Conservation (phyloP, 306 rosid genomes). For the Quercus gilva region DNA sequence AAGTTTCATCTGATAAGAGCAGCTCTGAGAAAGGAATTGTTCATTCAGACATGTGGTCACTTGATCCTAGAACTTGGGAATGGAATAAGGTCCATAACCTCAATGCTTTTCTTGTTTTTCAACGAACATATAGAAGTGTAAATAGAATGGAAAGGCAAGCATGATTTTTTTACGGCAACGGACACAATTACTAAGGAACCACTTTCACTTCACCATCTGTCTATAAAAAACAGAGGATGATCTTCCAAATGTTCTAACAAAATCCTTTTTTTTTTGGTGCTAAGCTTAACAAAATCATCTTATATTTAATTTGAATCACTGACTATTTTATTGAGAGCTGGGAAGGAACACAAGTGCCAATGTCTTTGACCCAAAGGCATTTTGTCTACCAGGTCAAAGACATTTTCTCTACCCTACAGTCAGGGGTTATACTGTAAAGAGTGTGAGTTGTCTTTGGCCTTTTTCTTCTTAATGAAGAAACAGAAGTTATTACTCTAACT, state of each 20-base stretch:
- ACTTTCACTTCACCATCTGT: background rate
- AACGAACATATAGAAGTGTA: background rate
- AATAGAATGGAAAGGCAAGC: background rate
- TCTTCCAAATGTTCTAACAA: background rate
- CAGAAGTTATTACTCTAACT: background rate
- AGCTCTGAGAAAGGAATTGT: slow-evolving; percentile 82
- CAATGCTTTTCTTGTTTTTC: background rate
- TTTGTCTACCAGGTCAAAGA: no score
- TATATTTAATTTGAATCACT: background rate
- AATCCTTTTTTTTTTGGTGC: background rate
- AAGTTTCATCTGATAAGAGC: slow-evolving; percentile 75
- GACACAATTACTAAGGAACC: background rate
- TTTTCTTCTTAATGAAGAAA: background rate
- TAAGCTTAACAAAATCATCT: background rate
- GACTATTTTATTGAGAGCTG: background rate
- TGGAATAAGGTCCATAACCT: slow-evolving; percentile 77
- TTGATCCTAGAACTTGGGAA: slow-evolving; percentile 99
- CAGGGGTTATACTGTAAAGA: no score
- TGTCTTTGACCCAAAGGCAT: no score
- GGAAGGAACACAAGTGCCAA: background rate
- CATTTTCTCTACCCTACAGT: no score
- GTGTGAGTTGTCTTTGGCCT: background rate
- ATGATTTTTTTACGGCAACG: background rate
- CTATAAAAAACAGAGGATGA: background rate
- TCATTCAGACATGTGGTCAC: slow-evolving; percentile 93